A percentile compares a stretch with the other conserved stretches of the same genome.
Conservation (phyloP, 1,139 yeast species). For the Geotrichum klebahnii region DNA sequence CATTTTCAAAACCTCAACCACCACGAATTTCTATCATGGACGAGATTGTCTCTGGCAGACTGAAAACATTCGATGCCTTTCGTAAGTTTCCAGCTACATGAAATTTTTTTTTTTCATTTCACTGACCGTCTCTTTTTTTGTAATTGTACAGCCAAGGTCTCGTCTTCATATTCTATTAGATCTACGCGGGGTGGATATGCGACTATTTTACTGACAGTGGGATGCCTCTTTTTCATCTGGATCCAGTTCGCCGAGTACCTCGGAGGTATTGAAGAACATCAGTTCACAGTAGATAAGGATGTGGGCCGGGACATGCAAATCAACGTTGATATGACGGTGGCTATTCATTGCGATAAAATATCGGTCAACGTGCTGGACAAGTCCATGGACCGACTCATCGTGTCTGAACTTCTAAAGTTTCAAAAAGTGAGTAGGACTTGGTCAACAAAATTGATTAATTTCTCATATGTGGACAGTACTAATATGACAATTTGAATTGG, state of each 20-base stretch:
- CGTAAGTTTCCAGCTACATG: too few species aligned
- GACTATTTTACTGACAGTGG: constrained; percentile 59
- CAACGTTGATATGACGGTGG: constrained; percentile 75
- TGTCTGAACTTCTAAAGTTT: constrained; percentile 64
- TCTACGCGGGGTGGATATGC: constrained; percentile 74
- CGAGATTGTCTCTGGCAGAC: constrained; percentile 29
- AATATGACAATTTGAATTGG: background rate
- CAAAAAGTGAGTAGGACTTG: constrained; percentile 20
- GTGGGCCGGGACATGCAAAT: constrained; percentile 59
- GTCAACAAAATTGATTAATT: too few species aligned
- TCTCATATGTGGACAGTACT: too few species aligned
- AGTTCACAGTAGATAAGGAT: constrained; percentile 61
- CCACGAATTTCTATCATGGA: constrained; percentile 27
- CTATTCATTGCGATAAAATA: constrained; percentile 75
- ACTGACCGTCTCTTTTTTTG: background rate
- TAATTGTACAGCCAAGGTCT: constrained; percentile 58
- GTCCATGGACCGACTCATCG: constrained; percentile 72
- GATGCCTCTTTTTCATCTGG: constrained; percentile 69
- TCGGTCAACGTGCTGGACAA: constrained; percentile 75
- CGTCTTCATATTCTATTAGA: constrained; percentile 67
- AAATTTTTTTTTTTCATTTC: too few species aligned
- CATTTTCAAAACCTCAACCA: background rate
- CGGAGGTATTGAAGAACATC: constrained; percentile 78
- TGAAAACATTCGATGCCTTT: constrained; percentile 74
- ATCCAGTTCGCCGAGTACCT: constrained; percentile 81